Base-by-base conservation (phyloP, 2,329 filamentous ascomycete genomes). In the Hypoxylon sp. region DNA sequence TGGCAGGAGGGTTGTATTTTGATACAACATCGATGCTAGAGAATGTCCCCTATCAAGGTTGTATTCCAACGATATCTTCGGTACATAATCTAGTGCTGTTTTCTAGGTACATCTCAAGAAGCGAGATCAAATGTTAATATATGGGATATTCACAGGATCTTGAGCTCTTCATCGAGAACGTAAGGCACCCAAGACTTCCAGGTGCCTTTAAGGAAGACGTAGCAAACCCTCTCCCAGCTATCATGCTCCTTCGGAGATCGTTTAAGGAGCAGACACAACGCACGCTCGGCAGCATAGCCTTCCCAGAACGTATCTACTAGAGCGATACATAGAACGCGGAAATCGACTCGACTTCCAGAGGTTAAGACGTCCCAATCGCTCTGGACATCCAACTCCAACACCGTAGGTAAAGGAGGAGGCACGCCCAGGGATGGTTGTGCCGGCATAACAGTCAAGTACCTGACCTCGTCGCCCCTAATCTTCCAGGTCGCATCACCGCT, bases 171-270 rank as follows among this genome's bases (percentile, higher is more conserved):
- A 2, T 64, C 20, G 5, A 40, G 5, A 10, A 44, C 35, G 17
- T 51, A 63, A 44, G 31, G 25, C 22, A 44, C 30, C 61, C 61
- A 64, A 7, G 54, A 64, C 14, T 58, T 20, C 54, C 53, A 64
- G 13, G 33, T 44, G 8, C 54, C 61, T 7, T 53, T 58, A 3
- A 53, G 61, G 13, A 53, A 58, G 17, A 42, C 35, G 30, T 35
- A 64, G 27, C 61, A 64, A 6, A 64, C 46, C 14, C 61, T 50
- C 42, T 64, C 61, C 61, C 61, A 64, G 33, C 46, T 46, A 13
- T n/a, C 55, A 17, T 22, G 11, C 1, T 35, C 14, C 35, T 22
- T 33, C 5, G 54, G 27, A 1, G 61, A 64, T 27, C 46, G 44
- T 6, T 35, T 42, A 13, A 64, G 61, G 13, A 64, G 61, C 7